These are phyloP conservation scores for Cymbopogon flexuosus DNA, from an alignment of 202 grass and related monocot genomes.

Conservation along the genomic window DNA sequence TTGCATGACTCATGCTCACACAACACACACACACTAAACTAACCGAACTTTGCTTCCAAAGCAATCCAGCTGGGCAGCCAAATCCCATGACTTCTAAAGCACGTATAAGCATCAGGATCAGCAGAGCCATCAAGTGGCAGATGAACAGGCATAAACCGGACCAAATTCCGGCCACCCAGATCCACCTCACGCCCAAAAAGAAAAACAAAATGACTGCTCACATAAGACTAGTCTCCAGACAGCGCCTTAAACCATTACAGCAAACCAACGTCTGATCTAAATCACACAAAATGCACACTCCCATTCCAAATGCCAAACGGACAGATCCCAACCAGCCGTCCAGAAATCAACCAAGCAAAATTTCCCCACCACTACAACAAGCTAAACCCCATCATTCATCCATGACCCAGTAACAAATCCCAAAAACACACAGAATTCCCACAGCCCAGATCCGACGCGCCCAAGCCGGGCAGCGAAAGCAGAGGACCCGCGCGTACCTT, in stretches of 20 bases:
- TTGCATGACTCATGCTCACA: neutral
- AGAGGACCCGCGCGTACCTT: conserved; percentile 25
- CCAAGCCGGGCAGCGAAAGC: neutral
- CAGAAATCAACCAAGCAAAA: neutral
- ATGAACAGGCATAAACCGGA: neutral
- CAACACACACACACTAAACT: neutral
- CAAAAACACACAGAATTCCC: conserved; percentile 13
- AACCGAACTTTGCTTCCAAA: neutral
- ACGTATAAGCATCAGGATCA: conserved; percentile 7
- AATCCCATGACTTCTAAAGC: neutral
- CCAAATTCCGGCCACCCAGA: conserved; percentile 17
- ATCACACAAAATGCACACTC: neutral
- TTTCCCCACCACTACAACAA: neutral
- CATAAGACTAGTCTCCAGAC: neutral
- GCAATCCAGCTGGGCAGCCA: neutral
- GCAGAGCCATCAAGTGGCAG: neutral
- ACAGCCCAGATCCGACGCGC: conserved; percentile 29
- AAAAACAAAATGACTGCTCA: neutral
- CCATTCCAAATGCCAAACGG: conserved; percentile 18
- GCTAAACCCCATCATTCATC: conserved; percentile 4
- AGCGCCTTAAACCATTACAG: neutral
- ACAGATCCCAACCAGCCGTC: conserved; percentile 28
- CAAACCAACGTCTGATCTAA: neutral
- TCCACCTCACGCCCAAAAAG: neutral
- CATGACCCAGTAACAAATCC: conserved; percentile 20